These are phyloP conservation scores for Scheffersomyces insectosa DNA, from an alignment of 1,139 yeast genomes.

Conservation along the genomic window DNA sequence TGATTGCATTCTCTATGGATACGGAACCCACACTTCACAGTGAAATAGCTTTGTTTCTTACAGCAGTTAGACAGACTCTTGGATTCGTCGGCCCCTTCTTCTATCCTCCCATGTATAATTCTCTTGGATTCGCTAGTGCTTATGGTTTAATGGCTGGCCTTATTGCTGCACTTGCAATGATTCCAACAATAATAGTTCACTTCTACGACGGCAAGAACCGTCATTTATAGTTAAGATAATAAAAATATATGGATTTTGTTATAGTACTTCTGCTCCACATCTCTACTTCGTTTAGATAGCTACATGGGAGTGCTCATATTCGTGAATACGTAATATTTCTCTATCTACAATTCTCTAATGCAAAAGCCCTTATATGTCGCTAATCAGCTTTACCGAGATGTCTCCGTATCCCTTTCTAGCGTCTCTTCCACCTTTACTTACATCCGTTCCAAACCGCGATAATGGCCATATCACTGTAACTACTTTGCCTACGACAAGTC, in stretches of 20 bases:
- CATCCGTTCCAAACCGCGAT: constrained; percentile 46
- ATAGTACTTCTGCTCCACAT: too few relatives aligned
- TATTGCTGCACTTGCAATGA: constrained; percentile 10
- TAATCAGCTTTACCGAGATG: constrained; percentile 6
- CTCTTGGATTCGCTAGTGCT: constrained; percentile 15
- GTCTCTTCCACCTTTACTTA: constrained; percentile 42
- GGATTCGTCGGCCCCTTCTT: constrained; percentile 24
- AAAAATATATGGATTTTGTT: too few relatives aligned
- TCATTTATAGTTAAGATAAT: too few relatives aligned
- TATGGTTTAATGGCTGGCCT: constrained; percentile 18
- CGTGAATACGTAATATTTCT: too few relatives aligned
- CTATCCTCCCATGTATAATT: constrained; percentile 18
- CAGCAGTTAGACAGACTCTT: constrained; percentile 16
- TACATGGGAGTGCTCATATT: too few relatives aligned
- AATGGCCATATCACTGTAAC: constrained; percentile 68
- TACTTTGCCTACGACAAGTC: constrained; percentile 75
- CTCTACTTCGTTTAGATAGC: too few relatives aligned
- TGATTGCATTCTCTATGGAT: constrained; percentile 19
- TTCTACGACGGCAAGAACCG: not conserved
- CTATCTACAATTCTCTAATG: too few relatives aligned
- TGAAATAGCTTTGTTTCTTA: constrained; percentile 17
- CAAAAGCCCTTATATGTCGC: constrained; percentile 3
- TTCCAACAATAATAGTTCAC: constrained; percentile 10
- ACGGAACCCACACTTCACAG: constrained; percentile 12
- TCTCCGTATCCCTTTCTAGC: constrained; percentile 18